Percentiles rank a stretch among this genome's conserved stretches.
Evolutionary conservation across 345 rosid genomes (phyloP).

Genomic region (Boechera stricta): DNA sequence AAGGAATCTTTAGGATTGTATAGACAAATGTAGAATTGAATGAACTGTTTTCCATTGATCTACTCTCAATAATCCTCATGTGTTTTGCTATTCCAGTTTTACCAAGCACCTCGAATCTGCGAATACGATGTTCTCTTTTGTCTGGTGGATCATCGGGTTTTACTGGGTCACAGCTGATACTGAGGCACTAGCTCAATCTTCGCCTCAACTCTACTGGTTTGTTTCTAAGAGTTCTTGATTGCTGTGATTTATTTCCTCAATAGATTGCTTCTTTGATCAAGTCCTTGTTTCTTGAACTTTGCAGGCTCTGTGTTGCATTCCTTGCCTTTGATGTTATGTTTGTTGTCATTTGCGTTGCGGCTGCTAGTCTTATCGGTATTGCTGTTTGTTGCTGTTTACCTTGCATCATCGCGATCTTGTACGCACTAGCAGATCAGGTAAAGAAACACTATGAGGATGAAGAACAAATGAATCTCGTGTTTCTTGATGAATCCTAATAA

Average conservation of each 20-base stretch:
- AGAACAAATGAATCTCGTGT: not conserved
- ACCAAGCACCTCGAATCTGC: constrained; percentile 63
- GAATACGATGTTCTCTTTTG: constrained; percentile 75
- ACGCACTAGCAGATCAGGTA: constrained; percentile 85
- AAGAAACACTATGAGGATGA: not conserved
- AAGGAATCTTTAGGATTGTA: constrained; percentile 26
- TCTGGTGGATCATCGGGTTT: constrained; percentile 93
- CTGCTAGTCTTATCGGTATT: constrained; percentile 78
- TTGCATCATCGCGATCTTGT: constrained; percentile 85
- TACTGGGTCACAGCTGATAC: constrained; percentile 77
- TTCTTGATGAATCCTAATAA: constrained; percentile 19
- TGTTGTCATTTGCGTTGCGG: constrained; percentile 70
- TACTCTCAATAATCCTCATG: not conserved
- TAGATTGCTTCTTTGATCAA: constrained; percentile 8
- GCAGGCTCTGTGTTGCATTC: constrained; percentile 86
- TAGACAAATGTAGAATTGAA: not conserved
- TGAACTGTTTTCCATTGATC: not conserved
- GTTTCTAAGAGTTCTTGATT: not conserved
- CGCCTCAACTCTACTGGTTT: constrained; percentile 88
- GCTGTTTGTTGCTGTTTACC: constrained; percentile 98
- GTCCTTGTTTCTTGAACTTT: constrained; percentile 16
- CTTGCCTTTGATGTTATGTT: constrained; percentile 88
- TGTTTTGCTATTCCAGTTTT: constrained; percentile 26
- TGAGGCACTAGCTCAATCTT: constrained; percentile 52
- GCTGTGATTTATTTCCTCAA: not conserved